A percentile compares a stretch with the other conserved stretches of the same genome.
phyloP scores from a whole-genome alignment of 495 filamentous ascomycete genomes.

The Aspergillus ellipticus region DNA sequence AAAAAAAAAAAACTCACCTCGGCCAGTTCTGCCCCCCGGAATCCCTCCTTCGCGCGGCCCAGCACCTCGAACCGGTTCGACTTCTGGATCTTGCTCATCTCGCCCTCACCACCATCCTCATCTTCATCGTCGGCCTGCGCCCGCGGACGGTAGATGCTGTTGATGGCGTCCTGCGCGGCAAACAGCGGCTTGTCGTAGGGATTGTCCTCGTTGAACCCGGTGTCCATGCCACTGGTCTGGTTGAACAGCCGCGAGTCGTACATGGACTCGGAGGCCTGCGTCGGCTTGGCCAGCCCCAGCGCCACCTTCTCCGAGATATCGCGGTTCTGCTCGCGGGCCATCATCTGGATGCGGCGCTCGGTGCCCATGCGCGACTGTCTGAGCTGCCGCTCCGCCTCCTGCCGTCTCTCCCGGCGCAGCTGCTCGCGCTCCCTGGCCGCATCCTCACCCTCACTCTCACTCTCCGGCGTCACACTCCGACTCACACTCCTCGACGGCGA shows the following conservation, averaged over 20 bases:
- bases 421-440: constrained; percentile 69
- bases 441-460: constrained; percentile 62
- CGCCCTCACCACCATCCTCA: constrained; percentile 74
- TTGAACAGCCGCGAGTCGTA: constrained; percentile 97
- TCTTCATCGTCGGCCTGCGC: constrained; percentile 65
- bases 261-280: constrained; percentile 84
- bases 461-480: constrained; percentile 54
- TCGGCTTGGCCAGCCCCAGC: constrained; percentile 90
- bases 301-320: constrained; percentile 98
- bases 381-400: constrained; percentile 82
- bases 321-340: constrained; percentile 92
- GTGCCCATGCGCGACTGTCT: constrained; percentile 95
- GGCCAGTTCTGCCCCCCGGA: constrained; percentile 82
- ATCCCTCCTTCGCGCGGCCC: constrained; percentile 79
- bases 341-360: constrained; percentile 81
- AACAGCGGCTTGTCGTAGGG: constrained; percentile 97
- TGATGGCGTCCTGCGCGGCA: constrained; percentile 92
- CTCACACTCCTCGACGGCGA: constrained; percentile 43
- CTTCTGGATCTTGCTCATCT: constrained; percentile 85
- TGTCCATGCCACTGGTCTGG: constrained; percentile 80
- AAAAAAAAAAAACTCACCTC: constrained; percentile 55
- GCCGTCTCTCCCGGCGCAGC: constrained; percentile 70
- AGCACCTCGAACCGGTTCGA: constrained; percentile 79
- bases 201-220: constrained; percentile 97
- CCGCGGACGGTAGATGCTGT: constrained; percentile 85